phyloP scores from a whole-genome alignment of 2,329 filamentous ascomycete genomes.

The Aspergillus floridensis region DNA sequence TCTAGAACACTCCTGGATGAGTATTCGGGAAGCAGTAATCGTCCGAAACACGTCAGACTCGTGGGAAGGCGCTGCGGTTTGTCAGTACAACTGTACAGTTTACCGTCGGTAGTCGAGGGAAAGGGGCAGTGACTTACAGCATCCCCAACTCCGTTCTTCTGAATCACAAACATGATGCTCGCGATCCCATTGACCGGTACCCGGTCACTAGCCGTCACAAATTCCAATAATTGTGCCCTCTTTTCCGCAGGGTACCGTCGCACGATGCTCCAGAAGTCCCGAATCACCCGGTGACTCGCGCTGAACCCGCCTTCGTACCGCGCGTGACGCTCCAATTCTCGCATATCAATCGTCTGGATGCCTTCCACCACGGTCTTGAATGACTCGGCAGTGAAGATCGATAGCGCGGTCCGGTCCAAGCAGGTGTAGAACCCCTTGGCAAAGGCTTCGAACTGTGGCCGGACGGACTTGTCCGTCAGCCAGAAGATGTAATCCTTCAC shows the following conservation, averaged over 20 bases:
- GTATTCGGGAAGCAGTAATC: conserved; percentile 82
- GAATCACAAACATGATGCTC: conserved; percentile 79
- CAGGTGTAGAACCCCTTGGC: conserved; percentile 75
- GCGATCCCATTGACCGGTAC: conserved; percentile 82
- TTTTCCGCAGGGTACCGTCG: conserved; percentile 61
- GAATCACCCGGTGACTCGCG: conserved; percentile 64
- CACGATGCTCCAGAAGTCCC: conserved; percentile 83
- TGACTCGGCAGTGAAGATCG: conserved; percentile 66
- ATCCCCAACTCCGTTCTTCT: conserved; percentile 68
- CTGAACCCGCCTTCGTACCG: conserved; percentile 80
- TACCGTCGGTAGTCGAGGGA: too few relatives aligned
- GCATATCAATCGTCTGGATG: conserved; percentile 72
- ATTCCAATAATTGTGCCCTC: conserved; percentile 77
- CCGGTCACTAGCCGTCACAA: conserved; percentile 89
- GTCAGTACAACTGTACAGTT: conserved; percentile 2
- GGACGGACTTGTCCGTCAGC: conserved; percentile 74
- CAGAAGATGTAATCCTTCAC: conserved; percentile 82
- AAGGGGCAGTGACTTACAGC: conserved; percentile 33
- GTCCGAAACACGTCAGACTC: conserved; percentile 91
- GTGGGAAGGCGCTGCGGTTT: conserved; percentile 62
- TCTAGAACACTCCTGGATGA: conserved; percentile 65
- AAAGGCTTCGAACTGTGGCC: conserved; percentile 77
- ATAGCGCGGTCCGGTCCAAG: conserved; percentile 67
- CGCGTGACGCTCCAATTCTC: conserved; percentile 66
- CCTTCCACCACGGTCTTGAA: conserved; percentile 83